Conservation (phyloP, 2,329 filamentous ascomycete species). For the Sporothrix brunneoviolacea region DNA sequence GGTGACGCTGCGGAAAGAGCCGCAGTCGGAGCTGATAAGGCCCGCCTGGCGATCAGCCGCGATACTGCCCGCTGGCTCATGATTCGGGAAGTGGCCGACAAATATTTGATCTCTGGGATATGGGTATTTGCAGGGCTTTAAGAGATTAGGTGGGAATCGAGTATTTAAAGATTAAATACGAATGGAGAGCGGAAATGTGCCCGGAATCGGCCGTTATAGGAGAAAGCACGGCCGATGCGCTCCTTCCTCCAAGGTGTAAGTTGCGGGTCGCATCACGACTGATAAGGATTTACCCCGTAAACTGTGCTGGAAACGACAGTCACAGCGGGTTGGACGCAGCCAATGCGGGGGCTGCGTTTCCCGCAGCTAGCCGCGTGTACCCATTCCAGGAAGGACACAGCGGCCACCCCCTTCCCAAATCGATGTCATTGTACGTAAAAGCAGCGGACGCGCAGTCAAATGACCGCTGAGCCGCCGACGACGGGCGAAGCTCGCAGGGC, state of each 20-base stretch:
- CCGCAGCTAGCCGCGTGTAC: slow-evolving; percentile 13
- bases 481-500: no score
- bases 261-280: background rate
- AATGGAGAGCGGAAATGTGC: background rate
- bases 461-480: no score
- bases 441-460: no score
- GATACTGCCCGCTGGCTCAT: background rate
- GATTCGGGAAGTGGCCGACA: background rate
- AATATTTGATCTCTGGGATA: no score
- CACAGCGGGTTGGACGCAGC: slow-evolving; percentile 7
- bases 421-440: background rate
- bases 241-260: slow-evolving; percentile 3
- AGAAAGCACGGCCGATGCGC: no score
- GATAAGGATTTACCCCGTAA: background rate
- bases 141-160: no score
- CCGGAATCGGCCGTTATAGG: no score
- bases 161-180: no score
- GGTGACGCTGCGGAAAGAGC: background rate
- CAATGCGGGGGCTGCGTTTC: no score
- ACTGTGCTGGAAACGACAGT: slow-evolving; percentile 8
- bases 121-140: no score
- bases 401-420: background rate
- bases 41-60: background rate
- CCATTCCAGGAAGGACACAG: slow-evolving; percentile 1
- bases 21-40: background rate